Base-by-base conservation (phyloP, 495 filamentous ascomycete genomes). In the Penicillium riverlandense region DNA sequence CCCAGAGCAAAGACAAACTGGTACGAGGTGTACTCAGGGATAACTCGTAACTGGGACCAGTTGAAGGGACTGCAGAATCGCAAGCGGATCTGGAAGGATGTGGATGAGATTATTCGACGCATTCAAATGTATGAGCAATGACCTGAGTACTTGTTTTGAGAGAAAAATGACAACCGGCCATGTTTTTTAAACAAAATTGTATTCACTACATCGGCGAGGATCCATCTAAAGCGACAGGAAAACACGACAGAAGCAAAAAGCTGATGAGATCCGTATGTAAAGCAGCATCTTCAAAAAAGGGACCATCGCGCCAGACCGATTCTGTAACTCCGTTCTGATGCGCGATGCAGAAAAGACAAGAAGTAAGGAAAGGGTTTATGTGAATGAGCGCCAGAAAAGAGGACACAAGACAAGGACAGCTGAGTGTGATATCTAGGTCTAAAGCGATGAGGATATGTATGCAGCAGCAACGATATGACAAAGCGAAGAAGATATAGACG, bases 1-100 rank as follows among this genome's bases (percentile, higher is more conserved):
- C 39, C 49, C 0, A 48, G 31, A 15, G 34, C 8, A 9, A 36
- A 29, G 11, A 58, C 60, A 6, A 44, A 64, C 31, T 64, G 58
- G 58, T 52, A 52, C 41, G 15, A 37, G 37, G 13, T 65, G 4
- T 62, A 54, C 27, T 29, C 39, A 5, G 38, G 40, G 36, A 53
- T 61, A 29, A 52, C 22, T 29, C 15, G 11, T 11, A 43, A 45
- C 32, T 59, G 49, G 50, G 14, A 35, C 11, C 14, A 45, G 9
- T 35, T 63, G n/a, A 66, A 54, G 37, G 59, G 59, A 6, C 29
- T 65, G 28, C 40, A 40, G 36, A 65, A 65, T 37, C 37, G 59
- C n/a, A 29, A 40, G 14, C 27, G 59, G 37, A 63, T 65, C 12
- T 65, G 59, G 57, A 30, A 35, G 14, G 59, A 58, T 47, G 37